Percentiles rank a stretch among this genome's conserved stretches.
Conservation (phyloP, 179 eudicot species). For the Drosera spatulata region DNA sequence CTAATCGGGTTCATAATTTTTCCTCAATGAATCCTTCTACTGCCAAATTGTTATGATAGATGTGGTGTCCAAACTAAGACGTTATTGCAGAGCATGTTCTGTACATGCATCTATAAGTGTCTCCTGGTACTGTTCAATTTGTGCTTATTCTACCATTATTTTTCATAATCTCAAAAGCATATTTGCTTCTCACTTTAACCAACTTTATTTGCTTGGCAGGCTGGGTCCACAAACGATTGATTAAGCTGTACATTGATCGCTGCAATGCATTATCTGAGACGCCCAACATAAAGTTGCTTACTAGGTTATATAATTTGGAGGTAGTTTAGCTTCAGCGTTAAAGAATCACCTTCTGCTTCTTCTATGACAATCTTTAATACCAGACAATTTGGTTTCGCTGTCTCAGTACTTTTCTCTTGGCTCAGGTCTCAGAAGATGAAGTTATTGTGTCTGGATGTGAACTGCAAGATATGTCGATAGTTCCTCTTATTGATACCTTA, state of each 20-base stretch:
- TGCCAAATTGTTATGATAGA: no score
- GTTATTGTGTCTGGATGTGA: slow-evolving; percentile 71
- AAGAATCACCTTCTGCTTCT: neutral
- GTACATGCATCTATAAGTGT: no score
- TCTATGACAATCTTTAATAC: neutral
- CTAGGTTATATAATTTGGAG: slow-evolving; percentile 68
- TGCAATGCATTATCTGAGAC: slow-evolving; percentile 55
- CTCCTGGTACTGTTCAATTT: no score
- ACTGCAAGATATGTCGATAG: slow-evolving; percentile 72
- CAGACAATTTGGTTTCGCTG: neutral
- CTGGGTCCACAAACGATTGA: slow-evolving; percentile 79
- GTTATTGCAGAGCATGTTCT: no score
- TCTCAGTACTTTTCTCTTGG: slow-evolving; percentile 1
- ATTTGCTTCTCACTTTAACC: no score
- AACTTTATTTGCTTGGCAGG: slow-evolving; percentile 28
- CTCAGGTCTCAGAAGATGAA: slow-evolving; percentile 91
- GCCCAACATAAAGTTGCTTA: slow-evolving; percentile 69
- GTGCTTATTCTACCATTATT: no score
- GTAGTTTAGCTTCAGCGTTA: slow-evolving; percentile 21
- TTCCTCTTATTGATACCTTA: slow-evolving; percentile 76
- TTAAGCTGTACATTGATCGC: slow-evolving; percentile 67
- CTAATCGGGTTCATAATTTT: no score
- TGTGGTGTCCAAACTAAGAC: no score
- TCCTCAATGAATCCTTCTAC: no score
- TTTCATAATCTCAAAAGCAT: no score